phyloP scores from a whole-genome alignment of 495 filamentous ascomycete species.

The Aspergillus cavernicola region DNA sequence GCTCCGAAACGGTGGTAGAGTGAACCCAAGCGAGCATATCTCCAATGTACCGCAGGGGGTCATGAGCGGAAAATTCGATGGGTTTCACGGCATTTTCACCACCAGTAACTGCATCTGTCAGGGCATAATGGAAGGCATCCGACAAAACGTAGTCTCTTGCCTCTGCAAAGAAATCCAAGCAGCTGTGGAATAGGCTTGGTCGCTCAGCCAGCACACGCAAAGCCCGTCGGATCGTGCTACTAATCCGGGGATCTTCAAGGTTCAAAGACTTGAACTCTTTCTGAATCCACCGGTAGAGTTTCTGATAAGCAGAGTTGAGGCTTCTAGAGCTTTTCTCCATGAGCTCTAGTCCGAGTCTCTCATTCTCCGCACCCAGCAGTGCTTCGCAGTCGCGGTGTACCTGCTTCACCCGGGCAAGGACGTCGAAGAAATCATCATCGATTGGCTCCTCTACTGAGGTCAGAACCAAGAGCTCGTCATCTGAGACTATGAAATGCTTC shows the following conservation, averaged over 20 bases:
- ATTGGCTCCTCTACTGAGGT: slow-evolving; percentile 76
- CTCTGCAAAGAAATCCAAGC: slow-evolving; percentile 90
- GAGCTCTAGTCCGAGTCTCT: slow-evolving; percentile 78
- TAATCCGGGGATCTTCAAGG: slow-evolving; percentile 92
- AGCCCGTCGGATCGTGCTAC: slow-evolving; percentile 76
- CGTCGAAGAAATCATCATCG: slow-evolving; percentile 78
- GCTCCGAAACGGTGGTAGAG: slow-evolving; percentile 87
- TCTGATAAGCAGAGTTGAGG: slow-evolving; percentile 90
- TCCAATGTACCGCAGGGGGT: slow-evolving; percentile 86
- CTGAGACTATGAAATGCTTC: slow-evolving; percentile 77
- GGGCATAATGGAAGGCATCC: slow-evolving; percentile 84
- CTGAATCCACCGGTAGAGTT: slow-evolving; percentile 92
- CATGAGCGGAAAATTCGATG: slow-evolving; percentile 90
- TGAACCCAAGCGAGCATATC: slow-evolving; percentile 99
- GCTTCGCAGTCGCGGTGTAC: slow-evolving; percentile 86
- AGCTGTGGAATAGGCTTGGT: slow-evolving; percentile 87
- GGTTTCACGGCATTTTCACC: slow-evolving; percentile 65
- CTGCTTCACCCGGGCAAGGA: slow-evolving; percentile 77
- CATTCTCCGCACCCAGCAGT: slow-evolving; percentile 84
- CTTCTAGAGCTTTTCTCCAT: slow-evolving; percentile 85
- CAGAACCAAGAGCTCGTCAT: slow-evolving; percentile 67
- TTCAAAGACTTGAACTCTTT: slow-evolving; percentile 89
- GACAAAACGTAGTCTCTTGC: slow-evolving; percentile 83
- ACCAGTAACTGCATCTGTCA: slow-evolving; percentile 67
- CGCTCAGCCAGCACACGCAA: slow-evolving; percentile 86